Evolutionary conservation across 1,284 basidiomycete genomes (phyloP).

Genomic region (Ceratobasidium sp.): DNA sequence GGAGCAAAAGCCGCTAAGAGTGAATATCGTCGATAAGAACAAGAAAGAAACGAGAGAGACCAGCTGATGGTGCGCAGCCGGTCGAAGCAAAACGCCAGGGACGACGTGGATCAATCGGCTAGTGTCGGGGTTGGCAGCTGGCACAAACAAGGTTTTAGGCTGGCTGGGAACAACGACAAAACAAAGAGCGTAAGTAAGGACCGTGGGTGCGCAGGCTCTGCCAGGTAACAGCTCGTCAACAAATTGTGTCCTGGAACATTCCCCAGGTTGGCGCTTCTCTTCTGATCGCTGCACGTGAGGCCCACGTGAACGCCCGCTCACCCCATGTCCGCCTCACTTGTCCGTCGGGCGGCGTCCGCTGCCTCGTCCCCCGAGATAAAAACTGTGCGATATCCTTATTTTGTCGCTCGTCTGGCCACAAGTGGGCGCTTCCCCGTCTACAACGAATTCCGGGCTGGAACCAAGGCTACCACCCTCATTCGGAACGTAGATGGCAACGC

Average conservation of each 20-base stretch:
- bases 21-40: slow-evolving; percentile 2
- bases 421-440: slow-evolving; percentile 32
- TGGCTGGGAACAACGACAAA: neutral
- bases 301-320: slow-evolving; percentile 6
- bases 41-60: neutral
- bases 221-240: slow-evolving; percentile 40
- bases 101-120: slow-evolving; percentile 40
- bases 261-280: slow-evolving; percentile 12
- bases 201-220: slow-evolving; percentile 13
- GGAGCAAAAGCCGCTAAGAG: neutral
- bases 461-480: slow-evolving; percentile 37
- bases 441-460: slow-evolving; percentile 40
- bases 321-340: slow-evolving; percentile 26
- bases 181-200: slow-evolving; percentile 35
- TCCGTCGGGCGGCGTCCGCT: slow-evolving; percentile 5
- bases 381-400: slow-evolving; percentile 35
- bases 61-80: slow-evolving; percentile 30
- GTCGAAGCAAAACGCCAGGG: neutral
- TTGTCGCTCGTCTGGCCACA: slow-evolving; percentile 18
- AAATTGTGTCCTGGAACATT: slow-evolving; percentile 1
- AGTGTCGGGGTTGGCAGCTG: slow-evolving; percentile 25
- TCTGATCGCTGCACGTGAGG: neutral
- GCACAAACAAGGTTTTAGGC: neutral
- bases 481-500: slow-evolving; percentile 40
- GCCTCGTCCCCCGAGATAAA: neutral